Evolutionary conservation across 1,139 yeast species (phyloP).

Genomic region (Suhomyces bribrorum): DNA sequence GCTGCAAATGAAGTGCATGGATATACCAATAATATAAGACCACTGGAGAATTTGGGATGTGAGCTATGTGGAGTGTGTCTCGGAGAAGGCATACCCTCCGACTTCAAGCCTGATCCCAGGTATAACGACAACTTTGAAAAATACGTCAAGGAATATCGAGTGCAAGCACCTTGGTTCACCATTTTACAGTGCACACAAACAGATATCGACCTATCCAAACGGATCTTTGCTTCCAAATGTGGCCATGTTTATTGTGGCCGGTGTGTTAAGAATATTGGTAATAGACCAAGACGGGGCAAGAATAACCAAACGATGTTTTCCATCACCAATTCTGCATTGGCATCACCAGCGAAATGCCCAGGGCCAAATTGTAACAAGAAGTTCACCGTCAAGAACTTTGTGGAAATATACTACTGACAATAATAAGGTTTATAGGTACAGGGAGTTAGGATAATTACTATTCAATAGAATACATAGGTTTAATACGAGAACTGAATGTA

Average conservation of each 20-base stretch:
- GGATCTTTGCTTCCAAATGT: conserved; percentile 71
- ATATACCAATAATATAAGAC: conserved; percentile 41
- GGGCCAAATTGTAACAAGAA: conserved; percentile 39
- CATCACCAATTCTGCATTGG: conserved; percentile 47
- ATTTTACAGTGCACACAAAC: conserved; percentile 47
- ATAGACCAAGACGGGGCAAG: conserved; percentile 29
- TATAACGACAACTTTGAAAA: conserved; percentile 30
- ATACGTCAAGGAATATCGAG: conserved; percentile 32
- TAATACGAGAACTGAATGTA: not conserved
- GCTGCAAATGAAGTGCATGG: conserved; percentile 25
- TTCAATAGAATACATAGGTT: not conserved
- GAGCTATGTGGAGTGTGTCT: conserved; percentile 68
- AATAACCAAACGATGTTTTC: conserved; percentile 18
- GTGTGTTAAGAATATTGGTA: conserved; percentile 65
- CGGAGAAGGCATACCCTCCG: conserved; percentile 69
- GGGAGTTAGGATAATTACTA: not conserved
- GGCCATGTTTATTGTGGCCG: conserved; percentile 90
- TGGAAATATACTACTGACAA: conserved; percentile 32
- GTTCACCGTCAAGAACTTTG: conserved; percentile 38
- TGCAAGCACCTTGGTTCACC: conserved; percentile 69
- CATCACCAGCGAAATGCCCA: conserved; percentile 53
- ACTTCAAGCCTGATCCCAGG: conserved; percentile 38
- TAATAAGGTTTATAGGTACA: not conserved
- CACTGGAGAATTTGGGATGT: conserved; percentile 49
- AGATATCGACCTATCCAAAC: conserved; percentile 63